phyloP scores from a whole-genome alignment of 495 filamentous ascomycete species.

The Penicillium coffeae region DNA sequence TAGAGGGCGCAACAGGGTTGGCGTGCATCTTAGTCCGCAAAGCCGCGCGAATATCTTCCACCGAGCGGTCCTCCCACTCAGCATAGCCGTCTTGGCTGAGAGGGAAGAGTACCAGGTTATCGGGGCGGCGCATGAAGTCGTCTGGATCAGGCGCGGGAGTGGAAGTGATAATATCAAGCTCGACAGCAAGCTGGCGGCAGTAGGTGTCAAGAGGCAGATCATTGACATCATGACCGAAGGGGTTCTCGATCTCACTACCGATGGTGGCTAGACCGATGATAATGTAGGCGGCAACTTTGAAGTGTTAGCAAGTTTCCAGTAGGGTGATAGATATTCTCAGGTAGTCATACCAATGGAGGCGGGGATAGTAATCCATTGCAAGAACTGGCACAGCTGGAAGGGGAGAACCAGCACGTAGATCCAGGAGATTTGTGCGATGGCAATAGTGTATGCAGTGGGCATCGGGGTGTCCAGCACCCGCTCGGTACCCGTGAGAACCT shows the following conservation, averaged over 20 bases:
- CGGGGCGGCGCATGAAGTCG: conserved; percentile 53
- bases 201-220: conserved; percentile 77
- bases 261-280: conserved; percentile 86
- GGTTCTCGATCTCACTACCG: conserved; percentile 84
- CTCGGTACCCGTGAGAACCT: conserved; percentile 70
- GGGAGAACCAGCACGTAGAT: conserved; percentile 79
- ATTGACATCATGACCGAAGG: conserved; percentile 83
- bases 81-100: conserved; percentile 55
- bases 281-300: conserved; percentile 71
- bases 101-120: conserved; percentile 67
- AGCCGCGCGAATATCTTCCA: conserved; percentile 56
- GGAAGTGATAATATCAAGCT: conserved; percentile 70
- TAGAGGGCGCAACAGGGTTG: conserved; percentile 11
- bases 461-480: conserved; percentile 81
- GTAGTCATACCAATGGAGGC: conserved; percentile 64
- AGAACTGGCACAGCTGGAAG: conserved; percentile 66
- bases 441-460: conserved; percentile 79
- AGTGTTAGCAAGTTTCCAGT: not conserved
- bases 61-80: conserved; percentile 57
- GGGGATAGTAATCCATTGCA: conserved; percentile 79
- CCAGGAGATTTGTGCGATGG: conserved; percentile 84
- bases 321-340: not conserved
- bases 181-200: conserved; percentile 65
- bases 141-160: conserved; percentile 51
- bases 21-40: conserved; percentile 45